Conservation (phyloP, 164 flowering plant genomes). For the Protea cynaroides region DNA sequence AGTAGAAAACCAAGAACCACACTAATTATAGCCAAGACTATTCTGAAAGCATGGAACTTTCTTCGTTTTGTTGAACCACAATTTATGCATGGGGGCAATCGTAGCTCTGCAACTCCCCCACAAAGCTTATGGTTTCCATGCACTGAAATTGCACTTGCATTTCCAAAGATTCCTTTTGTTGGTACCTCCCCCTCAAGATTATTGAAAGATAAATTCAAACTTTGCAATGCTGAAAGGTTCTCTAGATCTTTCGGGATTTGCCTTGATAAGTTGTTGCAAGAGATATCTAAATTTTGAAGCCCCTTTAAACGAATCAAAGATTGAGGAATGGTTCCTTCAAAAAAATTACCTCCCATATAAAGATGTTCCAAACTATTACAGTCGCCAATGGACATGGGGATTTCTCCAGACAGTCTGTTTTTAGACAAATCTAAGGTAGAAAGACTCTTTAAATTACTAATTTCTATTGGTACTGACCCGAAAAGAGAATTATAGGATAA, state of each 20-base stretch:
- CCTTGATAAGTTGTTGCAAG: constrained; percentile 3
- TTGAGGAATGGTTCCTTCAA: too few relatives aligned
- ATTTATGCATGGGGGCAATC: constrained; percentile 3
- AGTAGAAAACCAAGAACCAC: too few relatives aligned
- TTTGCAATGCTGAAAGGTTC: neutral
- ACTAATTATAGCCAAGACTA: neutral
- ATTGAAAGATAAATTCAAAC: constrained; percentile 9
- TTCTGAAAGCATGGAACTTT: neutral
- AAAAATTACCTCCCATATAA: too few relatives aligned
- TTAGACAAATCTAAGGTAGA: neutral
- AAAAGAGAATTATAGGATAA: constrained; percentile 5
- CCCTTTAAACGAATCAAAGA: neutral
- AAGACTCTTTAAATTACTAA: too few relatives aligned
- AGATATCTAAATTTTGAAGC: neutral
- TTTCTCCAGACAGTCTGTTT: neutral
- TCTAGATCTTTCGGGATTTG: constrained; percentile 1
- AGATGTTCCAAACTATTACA: constrained; percentile 10
- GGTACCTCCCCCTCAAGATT: too few relatives aligned
- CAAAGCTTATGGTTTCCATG: too few relatives aligned
- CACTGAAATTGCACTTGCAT: too few relatives aligned
- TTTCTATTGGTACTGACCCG: neutral
- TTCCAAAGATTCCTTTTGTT: too few relatives aligned
- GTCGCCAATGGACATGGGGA: neutral
- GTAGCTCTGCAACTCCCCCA: too few relatives aligned
- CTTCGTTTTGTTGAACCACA: constrained; percentile 1